Evolutionary conservation across 2,329 filamentous ascomycete species (phyloP), one percentile per base, ranked within the genome.

Genomic region (Sporothrix pallida): DNA sequence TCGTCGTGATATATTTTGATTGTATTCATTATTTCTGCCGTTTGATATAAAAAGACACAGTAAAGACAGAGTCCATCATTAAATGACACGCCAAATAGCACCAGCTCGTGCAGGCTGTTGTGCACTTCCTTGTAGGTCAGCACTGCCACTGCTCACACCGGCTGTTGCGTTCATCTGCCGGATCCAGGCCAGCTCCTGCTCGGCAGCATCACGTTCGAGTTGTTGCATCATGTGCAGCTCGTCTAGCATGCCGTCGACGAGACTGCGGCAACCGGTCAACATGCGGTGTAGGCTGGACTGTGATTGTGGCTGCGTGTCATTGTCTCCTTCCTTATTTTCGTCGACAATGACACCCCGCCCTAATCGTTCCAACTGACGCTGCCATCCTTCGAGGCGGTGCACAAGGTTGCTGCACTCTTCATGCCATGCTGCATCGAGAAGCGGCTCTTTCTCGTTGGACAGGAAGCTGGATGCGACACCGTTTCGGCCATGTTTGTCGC

Each of bases 191-290:
- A 85, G 84, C 80, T 92, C 90, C 62, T 85, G 83, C 65, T 80
- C 81, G 71, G 89, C 80, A 4, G 88, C 86, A 77, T 89, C 88
- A 65, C 81, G 82, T 81, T 91, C 89, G 73, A 92, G 87, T 77
- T 86, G 84, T 72, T 84, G 84, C 90, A 92, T 92, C 74, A 86
- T 75, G n/a, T 80, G 80, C 75, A 92, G 81, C 82, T 92, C 90
- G n/a, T 82, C 83, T 62, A 90, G 80, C 89, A 92, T 92, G 50
- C 86, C 87, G 67, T 82, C 78, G 13, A 91, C 84, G 62, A 92
- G 80, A 17, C 77, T 78, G 26, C 83, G 80, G 72, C 85, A 88
- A 2, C 83, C 84, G 7, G 79, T 80, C 54, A 91, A 79, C 76
- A 89, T 84, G 42, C 82, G 80, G 26, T 78, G 81, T 72, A 91